Evolutionary conservation across 1,284 basidiomycete species (phyloP).

Genomic region (Tilletia horrida): DNA sequence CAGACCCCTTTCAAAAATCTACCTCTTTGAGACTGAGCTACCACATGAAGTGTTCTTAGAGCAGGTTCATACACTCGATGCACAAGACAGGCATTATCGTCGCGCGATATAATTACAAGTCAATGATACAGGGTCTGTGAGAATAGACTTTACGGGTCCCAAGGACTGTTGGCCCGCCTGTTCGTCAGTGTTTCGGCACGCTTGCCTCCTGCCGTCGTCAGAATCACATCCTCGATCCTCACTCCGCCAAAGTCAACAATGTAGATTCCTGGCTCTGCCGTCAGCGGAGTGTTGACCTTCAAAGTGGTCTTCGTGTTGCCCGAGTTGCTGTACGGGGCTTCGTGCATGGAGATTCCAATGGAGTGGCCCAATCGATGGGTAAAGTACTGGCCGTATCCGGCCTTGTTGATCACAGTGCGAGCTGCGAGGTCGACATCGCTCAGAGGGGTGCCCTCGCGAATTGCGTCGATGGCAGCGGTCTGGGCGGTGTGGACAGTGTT

Average conservation of each 20-base stretch:
- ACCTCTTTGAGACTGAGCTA: too few species aligned
- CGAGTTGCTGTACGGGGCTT: conserved; percentile 73
- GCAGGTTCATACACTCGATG: too few species aligned
- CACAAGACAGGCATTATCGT: background rate
- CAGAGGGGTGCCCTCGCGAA: conserved; percentile 60
- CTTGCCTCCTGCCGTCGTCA: conserved; percentile 62
- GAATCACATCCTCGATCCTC: conserved; percentile 77
- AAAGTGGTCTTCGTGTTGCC: conserved; percentile 63
- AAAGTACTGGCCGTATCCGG: conserved; percentile 65
- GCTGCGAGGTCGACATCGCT: conserved; percentile 67
- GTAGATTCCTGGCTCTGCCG: conserved; percentile 79
- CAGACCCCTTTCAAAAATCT: background rate
- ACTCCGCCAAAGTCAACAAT: conserved; percentile 73
- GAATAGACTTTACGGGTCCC: background rate
- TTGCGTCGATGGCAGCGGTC: conserved; percentile 61
- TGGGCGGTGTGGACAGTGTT: conserved; percentile 68
- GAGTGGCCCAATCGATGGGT: conserved; percentile 79
- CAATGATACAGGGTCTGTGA: background rate
- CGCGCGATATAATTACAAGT: background rate
- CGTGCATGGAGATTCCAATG: conserved; percentile 77
- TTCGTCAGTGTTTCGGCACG: conserved; percentile 46
- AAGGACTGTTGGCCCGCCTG: background rate
- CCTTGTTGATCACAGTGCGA: conserved; percentile 60
- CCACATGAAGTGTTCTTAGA: too few species aligned
- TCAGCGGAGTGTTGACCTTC: conserved; percentile 69